phyloP scores from a whole-genome alignment of 2,329 filamentous ascomycete genomes.

The Talaromyces sp. region DNA sequence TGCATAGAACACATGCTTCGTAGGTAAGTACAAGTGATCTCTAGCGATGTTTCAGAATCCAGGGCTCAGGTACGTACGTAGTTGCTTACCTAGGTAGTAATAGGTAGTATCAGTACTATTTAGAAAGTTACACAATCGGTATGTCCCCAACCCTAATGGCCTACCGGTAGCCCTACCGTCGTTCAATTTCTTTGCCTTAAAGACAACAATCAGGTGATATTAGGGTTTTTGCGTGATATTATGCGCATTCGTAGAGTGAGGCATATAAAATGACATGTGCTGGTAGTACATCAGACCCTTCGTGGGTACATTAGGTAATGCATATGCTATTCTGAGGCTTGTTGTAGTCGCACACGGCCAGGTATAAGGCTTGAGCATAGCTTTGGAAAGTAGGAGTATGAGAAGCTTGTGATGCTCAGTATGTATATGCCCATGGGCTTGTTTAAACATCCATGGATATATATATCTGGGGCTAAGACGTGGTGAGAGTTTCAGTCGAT shows the following conservation, averaged over 20 bases:
- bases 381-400: not conserved
- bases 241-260: not conserved
- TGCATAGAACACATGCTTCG: too few relatives aligned
- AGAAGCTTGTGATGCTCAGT: not conserved
- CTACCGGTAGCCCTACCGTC: too few relatives aligned
- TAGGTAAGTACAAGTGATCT: too few relatives aligned
- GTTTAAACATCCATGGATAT: too few relatives aligned
- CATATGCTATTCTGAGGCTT: not conserved
- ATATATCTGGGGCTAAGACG: not conserved
- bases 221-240: too few relatives aligned
- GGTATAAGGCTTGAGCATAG: not conserved
- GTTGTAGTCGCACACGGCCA: not conserved
- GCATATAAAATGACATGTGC: not conserved
- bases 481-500: not conserved
- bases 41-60: too few relatives aligned
- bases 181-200: too few relatives aligned
- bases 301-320: not conserved
- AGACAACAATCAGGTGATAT: too few relatives aligned
- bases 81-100: not conserved
- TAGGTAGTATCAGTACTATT: not conserved
- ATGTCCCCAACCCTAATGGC: not conserved
- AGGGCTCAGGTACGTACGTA: not conserved
- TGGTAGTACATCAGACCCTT: not conserved
- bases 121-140: not conserved
- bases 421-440: too few relatives aligned